Evolutionary conservation across 352 stramenopile genomes (phyloP), one percentile per base, ranked within the genome.

Genomic region (Phytophthora crassamura): DNA sequence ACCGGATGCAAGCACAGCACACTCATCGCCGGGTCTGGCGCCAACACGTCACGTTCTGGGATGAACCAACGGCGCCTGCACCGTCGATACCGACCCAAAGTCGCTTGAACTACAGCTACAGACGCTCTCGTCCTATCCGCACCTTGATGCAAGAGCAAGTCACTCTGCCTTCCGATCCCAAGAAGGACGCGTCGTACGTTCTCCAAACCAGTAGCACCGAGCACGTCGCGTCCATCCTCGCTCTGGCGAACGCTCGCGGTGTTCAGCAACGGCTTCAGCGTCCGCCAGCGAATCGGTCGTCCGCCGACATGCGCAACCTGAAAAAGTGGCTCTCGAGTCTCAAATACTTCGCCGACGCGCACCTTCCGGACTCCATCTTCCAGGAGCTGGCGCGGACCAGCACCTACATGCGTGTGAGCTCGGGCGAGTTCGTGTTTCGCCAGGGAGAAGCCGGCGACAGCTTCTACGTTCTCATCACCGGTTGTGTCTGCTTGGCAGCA

Each of bases 391-490:
- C 84, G 9, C 71, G 74, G 8, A 75, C 69, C 3, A 81, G 74
- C 34, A 65, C 62, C 1, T 90, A 85, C 53, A 63, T 77, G 33
- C 60, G 66, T 1, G 76, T 84, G 52, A 28, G 18, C 14, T 64
- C 80, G 0, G 84, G 84, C 4, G 77, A 86, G 11, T 90, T 86
- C 41, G 70, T 93, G 28, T 93, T 93, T 47, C 84, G 84, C 11
- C 78, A 93, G 43, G 84, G 80, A 11, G 82, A 93, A 57, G 30
- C 81, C 0, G 84, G 82, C 16, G 82, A 91, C 49, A 68, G 72
- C 45, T 93, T 91, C 54, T 93, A 90, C 65, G 78, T 93, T 36
- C 41, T 93, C 36, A 77, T 93, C 49, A 87, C 70, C 30, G 84
- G 84, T 16, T 83, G 75, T 46, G 68, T 93, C 8, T 78, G 72